Evolutionary conservation across 441 rosid species (phyloP).

Genomic region (Syzygium malaccense): DNA sequence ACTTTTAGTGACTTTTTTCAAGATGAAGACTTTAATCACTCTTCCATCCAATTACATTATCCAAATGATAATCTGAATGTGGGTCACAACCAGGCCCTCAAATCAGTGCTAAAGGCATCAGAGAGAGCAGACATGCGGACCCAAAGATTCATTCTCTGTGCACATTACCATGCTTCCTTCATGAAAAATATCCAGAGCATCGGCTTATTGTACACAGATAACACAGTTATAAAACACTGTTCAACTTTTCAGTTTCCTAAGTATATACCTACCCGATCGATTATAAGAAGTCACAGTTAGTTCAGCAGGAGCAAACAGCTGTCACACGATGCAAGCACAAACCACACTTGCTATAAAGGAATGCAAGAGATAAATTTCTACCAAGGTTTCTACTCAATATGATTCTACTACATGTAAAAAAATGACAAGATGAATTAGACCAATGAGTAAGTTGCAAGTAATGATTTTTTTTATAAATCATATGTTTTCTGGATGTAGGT

Average conservation of each 20-base stretch:
- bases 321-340: background rate
- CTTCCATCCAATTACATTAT: background rate
- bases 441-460: background rate
- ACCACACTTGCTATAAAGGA: background rate
- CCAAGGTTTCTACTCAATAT: background rate
- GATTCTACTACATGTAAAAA: background rate
- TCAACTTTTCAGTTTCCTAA: background rate
- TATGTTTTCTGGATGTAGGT: background rate
- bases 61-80: background rate
- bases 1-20: background rate
- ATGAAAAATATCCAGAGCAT: slow-evolving; percentile 8
- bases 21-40: background rate
- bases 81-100: slow-evolving; percentile 11
- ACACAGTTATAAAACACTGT: background rate
- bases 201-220: slow-evolving; percentile 10
- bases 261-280: background rate
- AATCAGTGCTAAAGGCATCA: slow-evolving; percentile 1
- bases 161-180: slow-evolving; percentile 14
- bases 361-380: background rate
- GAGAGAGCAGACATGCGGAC: slow-evolving; percentile 9
- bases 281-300: background rate
- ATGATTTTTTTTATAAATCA: background rate
- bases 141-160: background rate
- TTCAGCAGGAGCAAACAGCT: background rate
- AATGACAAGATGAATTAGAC: background rate